phyloP scores from a whole-genome alignment of 2,329 filamentous ascomycete genomes.

The Cladosporium sp. region DNA sequence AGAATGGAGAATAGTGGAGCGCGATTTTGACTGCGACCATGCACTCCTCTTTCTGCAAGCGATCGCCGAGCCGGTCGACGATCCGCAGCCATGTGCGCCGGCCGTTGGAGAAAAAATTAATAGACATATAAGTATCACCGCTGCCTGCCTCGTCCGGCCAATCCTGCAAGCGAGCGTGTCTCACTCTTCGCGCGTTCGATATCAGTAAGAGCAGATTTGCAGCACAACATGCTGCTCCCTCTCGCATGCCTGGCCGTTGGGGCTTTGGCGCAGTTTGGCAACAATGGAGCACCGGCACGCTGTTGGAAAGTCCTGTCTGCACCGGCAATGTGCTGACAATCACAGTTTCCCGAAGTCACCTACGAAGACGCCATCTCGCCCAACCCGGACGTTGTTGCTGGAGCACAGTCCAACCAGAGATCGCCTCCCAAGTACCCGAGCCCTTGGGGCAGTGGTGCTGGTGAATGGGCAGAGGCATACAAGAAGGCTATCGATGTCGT shows the following conservation, averaged over 20 bases:
- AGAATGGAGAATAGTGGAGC: conserved; percentile 8
- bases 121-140: conserved; percentile 3
- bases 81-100: conserved; percentile 2
- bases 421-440: conserved; percentile 25
- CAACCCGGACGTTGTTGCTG: conserved; percentile 21
- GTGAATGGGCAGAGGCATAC: conserved; percentile 38
- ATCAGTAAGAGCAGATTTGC: neutral
- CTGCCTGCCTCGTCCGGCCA: neutral
- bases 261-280: conserved; percentile 10
- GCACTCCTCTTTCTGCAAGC: conserved; percentile 11
- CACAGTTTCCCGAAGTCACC: conserved; percentile 21
- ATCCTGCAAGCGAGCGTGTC: conserved; percentile 1
- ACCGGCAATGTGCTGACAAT: conserved; percentile 3
- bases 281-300: conserved; percentile 12
- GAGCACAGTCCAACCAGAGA: conserved; percentile 20
- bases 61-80: conserved; percentile 9
- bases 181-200: neutral
- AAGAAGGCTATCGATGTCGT: conserved; percentile 27
- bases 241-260: conserved; percentile 7
- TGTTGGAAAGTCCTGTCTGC: conserved; percentile 6
- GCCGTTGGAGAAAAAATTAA: too few species aligned
- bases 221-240: conserved; percentile 7
- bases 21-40: conserved; percentile 8
- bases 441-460: conserved; percentile 33
- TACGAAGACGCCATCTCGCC: conserved; percentile 23